Percentiles rank a stretch among this genome's conserved stretches.
These are phyloP conservation scores for Hypholoma fasciculare DNA, from an alignment of 768 basidiomycete genomes.

Conservation along the genomic window DNA sequence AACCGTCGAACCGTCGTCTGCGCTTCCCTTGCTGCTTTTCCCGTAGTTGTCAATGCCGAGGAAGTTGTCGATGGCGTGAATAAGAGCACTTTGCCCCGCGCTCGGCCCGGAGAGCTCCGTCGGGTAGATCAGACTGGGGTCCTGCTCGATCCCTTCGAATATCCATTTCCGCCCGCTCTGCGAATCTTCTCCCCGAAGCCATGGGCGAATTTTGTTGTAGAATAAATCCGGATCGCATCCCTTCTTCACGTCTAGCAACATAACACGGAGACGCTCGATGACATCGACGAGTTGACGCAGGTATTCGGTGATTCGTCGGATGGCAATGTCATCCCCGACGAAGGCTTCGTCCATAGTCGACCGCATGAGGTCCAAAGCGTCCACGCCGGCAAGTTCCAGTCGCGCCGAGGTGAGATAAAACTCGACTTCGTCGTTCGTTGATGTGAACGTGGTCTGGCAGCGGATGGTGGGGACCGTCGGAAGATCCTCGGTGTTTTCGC, in stretches of 20 bases:
- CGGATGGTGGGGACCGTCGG: slow-evolving; percentile 62
- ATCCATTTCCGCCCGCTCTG: slow-evolving; percentile 42
- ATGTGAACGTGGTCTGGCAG: slow-evolving; percentile 72
- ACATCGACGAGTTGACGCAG: slow-evolving; percentile 62
- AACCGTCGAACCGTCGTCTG: background rate
- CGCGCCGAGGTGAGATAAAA: slow-evolving; percentile 88
- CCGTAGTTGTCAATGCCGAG: slow-evolving; percentile 59
- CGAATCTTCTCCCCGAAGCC: slow-evolving; percentile 76
- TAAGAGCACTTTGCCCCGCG: slow-evolving; percentile 79
- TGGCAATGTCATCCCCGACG: slow-evolving; percentile 66
- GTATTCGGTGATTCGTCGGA: slow-evolving; percentile 63
- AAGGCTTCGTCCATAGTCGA: slow-evolving; percentile 86
- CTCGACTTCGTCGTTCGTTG: slow-evolving; percentile 76
- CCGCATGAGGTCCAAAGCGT: slow-evolving; percentile 85
- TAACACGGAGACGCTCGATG: slow-evolving; percentile 59
- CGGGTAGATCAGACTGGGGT: slow-evolving; percentile 41
- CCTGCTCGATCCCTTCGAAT: slow-evolving; percentile 60
- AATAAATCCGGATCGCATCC: slow-evolving; percentile 75
- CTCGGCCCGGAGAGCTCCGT: slow-evolving; percentile 73
- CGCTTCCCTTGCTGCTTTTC: slow-evolving; percentile 17
- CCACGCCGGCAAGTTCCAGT: slow-evolving; percentile 84
- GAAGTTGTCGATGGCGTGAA: slow-evolving; percentile 75
- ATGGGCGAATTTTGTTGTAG: slow-evolving; percentile 73
- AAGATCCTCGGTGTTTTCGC: slow-evolving; percentile 32
- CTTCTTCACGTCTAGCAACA: slow-evolving; percentile 65